These are phyloP conservation scores for Carex parvula DNA, from an alignment of 176 grass and related monocot genomes.

Conservation along the genomic window DNA sequence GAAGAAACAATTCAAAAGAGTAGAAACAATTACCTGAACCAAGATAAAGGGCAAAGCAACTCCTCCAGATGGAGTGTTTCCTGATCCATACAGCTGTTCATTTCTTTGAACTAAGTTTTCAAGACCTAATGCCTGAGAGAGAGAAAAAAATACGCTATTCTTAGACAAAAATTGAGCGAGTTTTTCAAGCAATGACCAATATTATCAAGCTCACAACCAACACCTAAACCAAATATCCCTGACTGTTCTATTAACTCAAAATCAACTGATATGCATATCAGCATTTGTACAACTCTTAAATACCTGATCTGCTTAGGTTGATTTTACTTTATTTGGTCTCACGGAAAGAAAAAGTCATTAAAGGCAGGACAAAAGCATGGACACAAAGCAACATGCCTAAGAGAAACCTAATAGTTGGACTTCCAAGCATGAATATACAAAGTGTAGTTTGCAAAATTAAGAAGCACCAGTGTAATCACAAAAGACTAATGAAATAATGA, in stretches of 20 bases:
- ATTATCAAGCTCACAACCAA: background rate
- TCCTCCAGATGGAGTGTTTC: slow-evolving; percentile 67
- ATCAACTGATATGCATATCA: background rate
- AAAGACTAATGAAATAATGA: background rate
- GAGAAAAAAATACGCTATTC: slow-evolving; percentile 4
- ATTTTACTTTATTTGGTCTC: background rate
- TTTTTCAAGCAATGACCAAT: background rate
- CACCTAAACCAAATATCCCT: background rate
- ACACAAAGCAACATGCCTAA: background rate
- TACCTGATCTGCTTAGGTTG: background rate
- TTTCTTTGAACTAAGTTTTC: slow-evolving; percentile 81
- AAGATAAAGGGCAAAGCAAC: slow-evolving; percentile 98
- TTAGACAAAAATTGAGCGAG: background rate
- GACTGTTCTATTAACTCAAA: background rate
- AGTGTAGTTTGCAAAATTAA: background rate
- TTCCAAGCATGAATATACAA: background rate
- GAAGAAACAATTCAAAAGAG: slow-evolving; percentile 10
- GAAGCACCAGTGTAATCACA: background rate
- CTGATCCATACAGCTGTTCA: slow-evolving; percentile 70
- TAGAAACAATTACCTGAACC: slow-evolving; percentile 63
- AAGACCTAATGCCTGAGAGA: slow-evolving; percentile 65
- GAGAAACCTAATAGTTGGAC: slow-evolving; percentile 3
- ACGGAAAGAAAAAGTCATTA: background rate
- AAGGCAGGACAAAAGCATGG: background rate
- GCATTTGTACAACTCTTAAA: background rate